Percentiles rank a stretch among this genome's conserved stretches.
Conservation (phyloP, 192 early-diverging fungal genomes). For the Ambispora gerdemannii region DNA sequence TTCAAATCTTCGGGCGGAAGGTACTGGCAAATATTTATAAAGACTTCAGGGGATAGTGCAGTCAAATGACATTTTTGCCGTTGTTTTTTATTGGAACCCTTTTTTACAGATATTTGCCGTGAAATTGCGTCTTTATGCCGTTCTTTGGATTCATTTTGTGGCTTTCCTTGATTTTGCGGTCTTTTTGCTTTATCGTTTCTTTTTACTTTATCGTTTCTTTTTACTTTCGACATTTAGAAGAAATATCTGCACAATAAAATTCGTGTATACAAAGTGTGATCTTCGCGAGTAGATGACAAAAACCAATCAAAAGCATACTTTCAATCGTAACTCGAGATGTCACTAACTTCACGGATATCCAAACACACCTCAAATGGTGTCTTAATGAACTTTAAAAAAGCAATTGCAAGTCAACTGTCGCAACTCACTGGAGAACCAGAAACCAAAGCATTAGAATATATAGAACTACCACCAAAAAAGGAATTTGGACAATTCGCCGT, state of each 20-base stretch:
- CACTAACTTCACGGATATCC: not conserved
- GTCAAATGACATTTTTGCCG: not conserved
- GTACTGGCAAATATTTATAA: not conserved
- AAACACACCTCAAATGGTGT: not conserved
- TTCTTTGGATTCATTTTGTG: not conserved
- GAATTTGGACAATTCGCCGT: not conserved
- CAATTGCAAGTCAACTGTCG: not conserved
- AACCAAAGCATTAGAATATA: not conserved
- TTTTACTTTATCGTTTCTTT: not conserved
- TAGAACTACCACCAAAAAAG: not conserved
- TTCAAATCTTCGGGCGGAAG: not conserved
- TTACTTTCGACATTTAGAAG: not conserved
- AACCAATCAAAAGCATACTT: not conserved
- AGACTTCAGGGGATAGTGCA: not conserved
- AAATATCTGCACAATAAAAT: not conserved
- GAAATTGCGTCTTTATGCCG: not conserved
- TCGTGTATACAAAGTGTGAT: not conserved
- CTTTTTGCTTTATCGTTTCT: not conserved
- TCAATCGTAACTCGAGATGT: no score
- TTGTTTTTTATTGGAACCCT: not conserved
- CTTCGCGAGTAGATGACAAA: not conserved
- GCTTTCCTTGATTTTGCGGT: not conserved
- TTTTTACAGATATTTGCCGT: not conserved
- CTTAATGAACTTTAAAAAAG: conserved; percentile 5
- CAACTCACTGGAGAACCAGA: not conserved